Evolutionary conservation across 1,284 basidiomycete genomes (phyloP), one percentile per base, ranked within the genome.

Genomic region (Stereum hirsutum): DNA sequence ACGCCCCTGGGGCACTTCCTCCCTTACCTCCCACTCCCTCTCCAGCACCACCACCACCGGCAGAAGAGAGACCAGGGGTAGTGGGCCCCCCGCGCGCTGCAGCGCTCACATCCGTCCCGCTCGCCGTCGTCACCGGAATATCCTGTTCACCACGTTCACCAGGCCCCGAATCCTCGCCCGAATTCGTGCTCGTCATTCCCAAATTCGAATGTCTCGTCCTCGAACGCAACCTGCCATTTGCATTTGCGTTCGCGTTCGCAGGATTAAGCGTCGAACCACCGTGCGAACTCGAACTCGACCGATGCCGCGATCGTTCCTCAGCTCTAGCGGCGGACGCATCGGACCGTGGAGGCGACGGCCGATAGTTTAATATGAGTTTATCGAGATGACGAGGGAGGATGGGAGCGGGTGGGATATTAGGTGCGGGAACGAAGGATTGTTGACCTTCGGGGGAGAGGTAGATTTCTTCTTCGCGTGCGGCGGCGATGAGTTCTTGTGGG

Each of bases 371-470:
- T 43, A 98, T 96, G 37, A 97, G 82, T 57, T 91, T 93, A 56
- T 97, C 93, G 25, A 99, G 70, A 57, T 98, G 92, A 1, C 93
- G 71, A 0, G 95, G 95, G 37, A 98, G 72, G 1, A 75, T 70
- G 0, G 95, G 93, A 1, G 92, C 90, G 31, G 84, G 79, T 4
- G 91, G 90, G 48, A 90, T 81, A 53, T 79, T 81, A 12, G 83
- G 84, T 3, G 81, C 68, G 37, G 83, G 84, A 4, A 80, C 67
- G 38, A 10, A 34, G n/a, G 45, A 48, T 6, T 28, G 30, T 1
- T 43, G 23, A 15, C 43, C 46, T 26, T 47, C 69, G n/a, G n/a
- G n/a, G 20, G 68, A 62, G 14, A 86, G 69, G 57, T 81, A 87
- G 4, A 72, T 68, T 56, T 94, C 91, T 60, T 95, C 91, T 57